Evolutionary conservation across 768 basidiomycete genomes (phyloP), one percentile per base, ranked within the genome.

Genomic region (Sutorius australiensis): DNA sequence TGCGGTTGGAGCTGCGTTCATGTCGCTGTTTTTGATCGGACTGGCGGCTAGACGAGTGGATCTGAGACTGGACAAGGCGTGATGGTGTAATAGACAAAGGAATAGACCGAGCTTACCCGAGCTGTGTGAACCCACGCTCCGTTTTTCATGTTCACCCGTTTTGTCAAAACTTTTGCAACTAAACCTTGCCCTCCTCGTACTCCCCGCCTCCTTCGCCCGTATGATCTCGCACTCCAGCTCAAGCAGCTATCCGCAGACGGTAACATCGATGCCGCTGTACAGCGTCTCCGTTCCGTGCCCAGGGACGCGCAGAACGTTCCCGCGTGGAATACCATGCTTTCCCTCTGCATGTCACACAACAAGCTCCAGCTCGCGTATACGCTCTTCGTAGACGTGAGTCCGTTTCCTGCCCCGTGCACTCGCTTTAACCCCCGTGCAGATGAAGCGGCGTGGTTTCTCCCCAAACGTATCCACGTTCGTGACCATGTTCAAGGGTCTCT

Each of bases 251-350:
- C 80, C 49, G 73, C 78, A 11, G 66, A 71, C 11, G 81, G 78
- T 11, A 75, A 84, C 48, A 38, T 88, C 32, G 81, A 85, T 48
- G 77, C 75, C 3, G 91, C 91, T 0, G 75, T 89, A 5, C 64
- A 73, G 24, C 79, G 83, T 69, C 75, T 93, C n/a, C 80, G 86
- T 62, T 81, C 77, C 36, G 73, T 83, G 17, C 88, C 91, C 21
- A 72, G 80, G 44, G 87, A 86, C 58, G 84, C 89, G 0, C 86
- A 89, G 62, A 92, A 90, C 58, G 73, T 80, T 1, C 75, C 78
- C 11, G 83, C 86, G 7, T 93, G 91, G 91, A 91, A 91, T 58
- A 88, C 84, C 3, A 66, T 92, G 60, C 84, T 93, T 36, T 81
- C 78, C 72, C 77, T 83, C 48, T 78, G 79, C 44, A 72, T 88